Evolutionary conservation across 2,329 filamentous ascomycete genomes (phyloP), one percentile per base, ranked within the genome.

Genomic region (Hypoxylon sp.): DNA sequence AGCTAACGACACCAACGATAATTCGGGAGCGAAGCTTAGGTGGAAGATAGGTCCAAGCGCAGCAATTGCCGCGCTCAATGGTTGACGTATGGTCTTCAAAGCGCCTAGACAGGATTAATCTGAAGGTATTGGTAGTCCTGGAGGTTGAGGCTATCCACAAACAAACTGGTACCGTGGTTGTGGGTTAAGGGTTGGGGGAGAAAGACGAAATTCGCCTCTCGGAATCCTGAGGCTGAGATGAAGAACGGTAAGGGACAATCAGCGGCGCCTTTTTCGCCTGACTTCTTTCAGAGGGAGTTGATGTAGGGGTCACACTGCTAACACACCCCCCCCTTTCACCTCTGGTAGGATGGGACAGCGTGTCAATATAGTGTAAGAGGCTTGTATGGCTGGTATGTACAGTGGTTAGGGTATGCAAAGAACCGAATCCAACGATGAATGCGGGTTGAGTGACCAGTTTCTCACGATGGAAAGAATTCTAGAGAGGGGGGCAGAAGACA

Each of bases 401-500:
- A 38, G 63, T 53, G 45, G 46, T 48, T 57, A 28, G 43, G 48
- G 56, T 68, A 63, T 65, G 64, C 57, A 60, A 34, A 67, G 56
- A 63, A 63, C 49, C 32, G 61, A 67, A 21, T 43, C 56, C 43
- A 62, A 50, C 53, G 50, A 68, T 28, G 38, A 50, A 45, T 60
- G 65, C 32, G 51, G 65, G 43, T 56, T 62, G 53, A 60, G 55
- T 65, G 65, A 59, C 49, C 25, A 25, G 65, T 60, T 60, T 60
- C 49, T 67, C 60, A 66, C 65, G 66, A 71, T 66, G 65, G 73
- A 74, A 72, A 72, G 75, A 78, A 77, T 69, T 73, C 56, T 65
- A 76, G 74, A 74, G 75, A 76, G 74, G 72, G 72, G 73, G 69
- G 62, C 70, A 75, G 71, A 76, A 74, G 68, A 63, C 61, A 60